Evolutionary conservation across 352 stramenopile species (phyloP), one percentile per base, ranked within the genome.

Genomic region (Globisporangium carolinianum): DNA sequence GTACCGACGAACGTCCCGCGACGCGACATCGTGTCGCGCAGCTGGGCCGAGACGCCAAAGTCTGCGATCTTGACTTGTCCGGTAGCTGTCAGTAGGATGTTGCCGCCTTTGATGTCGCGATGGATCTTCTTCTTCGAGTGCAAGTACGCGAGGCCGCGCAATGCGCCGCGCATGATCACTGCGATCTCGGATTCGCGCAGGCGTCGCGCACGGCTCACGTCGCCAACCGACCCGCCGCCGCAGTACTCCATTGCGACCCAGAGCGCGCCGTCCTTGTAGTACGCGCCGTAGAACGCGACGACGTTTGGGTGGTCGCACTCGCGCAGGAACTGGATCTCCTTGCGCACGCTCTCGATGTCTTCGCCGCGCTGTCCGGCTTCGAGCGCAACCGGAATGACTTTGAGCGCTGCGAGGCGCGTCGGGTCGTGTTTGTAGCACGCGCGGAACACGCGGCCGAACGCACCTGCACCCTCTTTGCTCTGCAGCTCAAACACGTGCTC

Each of bases 61-160:
- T 97, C 91, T 3, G 91, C 90, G 38, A 99, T 86, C 69, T 99
- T 99, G 59, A 98, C 94, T 64, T 94, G 69, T 1, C 94, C 95
- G 36, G 89, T 72, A 17, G 70, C 68, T 6, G 92, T 98, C 8
- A 99, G 75, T n/a, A 99, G 66, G 48, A 99, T 96, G 65, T 98
- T 99, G 39, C 94, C 95, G 46, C 91, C 76, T 68, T 89, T 88
- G 48, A 98, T 95, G 73, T 98, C 96, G 41, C 94, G 73, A 73
- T 98, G 96, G 60, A 97, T 85, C 51, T 91, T 94, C 50, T 82
- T 86, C 61, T 86, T 80, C 2, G 68, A 71, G 61, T 97, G 87
- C 49, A 97, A 63, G 60, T 96, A 94, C 11, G 76, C 83, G 18
- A 97, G 73, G n/a, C 85, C 86, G 4, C 76, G 68, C 15, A 92